Evolutionary conservation across 2,329 filamentous ascomycete genomes (phyloP).

Genomic region (Hymenoscyphus repandus): DNA sequence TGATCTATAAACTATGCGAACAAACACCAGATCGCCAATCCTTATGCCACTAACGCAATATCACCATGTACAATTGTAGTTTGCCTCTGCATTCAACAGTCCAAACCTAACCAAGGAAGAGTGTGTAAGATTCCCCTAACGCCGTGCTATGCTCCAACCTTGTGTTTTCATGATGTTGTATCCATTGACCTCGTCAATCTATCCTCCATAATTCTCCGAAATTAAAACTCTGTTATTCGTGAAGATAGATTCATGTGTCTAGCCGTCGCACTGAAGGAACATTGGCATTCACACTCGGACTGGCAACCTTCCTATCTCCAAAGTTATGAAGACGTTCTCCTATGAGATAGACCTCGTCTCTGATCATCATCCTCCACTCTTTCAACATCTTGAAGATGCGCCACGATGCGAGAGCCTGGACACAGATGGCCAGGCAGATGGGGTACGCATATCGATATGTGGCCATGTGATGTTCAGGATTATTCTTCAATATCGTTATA

Average conservation of each 20-base stretch:
- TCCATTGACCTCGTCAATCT: not conserved
- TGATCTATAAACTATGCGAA: no score
- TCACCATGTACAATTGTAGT: no score
- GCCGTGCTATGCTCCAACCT: no score
- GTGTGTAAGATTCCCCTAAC: no score
- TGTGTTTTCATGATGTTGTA: no score
- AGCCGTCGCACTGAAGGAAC: constrained; percentile 21
- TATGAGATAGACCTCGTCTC: constrained; percentile 94
- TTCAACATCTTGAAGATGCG: constrained; percentile 58
- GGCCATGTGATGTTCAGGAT: constrained; percentile 26
- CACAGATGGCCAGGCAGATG: constrained; percentile 33
- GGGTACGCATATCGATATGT: constrained; percentile 72
- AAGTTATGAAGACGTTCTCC: constrained; percentile 95
- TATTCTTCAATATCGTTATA: constrained; percentile 30
- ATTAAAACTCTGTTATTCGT: not conserved
- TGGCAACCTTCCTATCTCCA: constrained; percentile 42
- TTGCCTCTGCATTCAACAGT: no score
- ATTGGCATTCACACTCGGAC: constrained; percentile 10
- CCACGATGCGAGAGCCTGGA: constrained; percentile 45
- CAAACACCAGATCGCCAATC: no score
- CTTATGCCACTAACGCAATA: no score
- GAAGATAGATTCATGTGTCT: constrained; percentile 19
- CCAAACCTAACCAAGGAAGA: no score
- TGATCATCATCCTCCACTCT: constrained; percentile 73
- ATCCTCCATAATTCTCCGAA: not conserved